Evolutionary conservation across 305 asterid genomes (phyloP).

Genomic region (Fraxinus xanthoxyloides): DNA sequence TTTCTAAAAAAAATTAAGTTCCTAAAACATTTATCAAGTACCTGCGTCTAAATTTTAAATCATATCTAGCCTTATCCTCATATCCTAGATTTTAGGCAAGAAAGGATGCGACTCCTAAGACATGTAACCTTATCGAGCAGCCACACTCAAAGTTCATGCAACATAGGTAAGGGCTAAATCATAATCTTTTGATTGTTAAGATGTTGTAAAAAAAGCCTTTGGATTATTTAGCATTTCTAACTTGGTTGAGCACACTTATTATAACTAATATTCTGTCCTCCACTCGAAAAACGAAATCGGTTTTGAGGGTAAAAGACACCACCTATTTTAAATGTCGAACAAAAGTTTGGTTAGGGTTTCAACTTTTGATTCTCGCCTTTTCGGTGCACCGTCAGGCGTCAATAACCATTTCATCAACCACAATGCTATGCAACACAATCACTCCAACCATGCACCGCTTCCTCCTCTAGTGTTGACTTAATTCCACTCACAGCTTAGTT

Average conservation of each 20-base stretch:
- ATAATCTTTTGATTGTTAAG: background rate
- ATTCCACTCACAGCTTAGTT: background rate
- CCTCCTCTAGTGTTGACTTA: background rate
- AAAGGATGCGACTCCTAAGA: background rate
- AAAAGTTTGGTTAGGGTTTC: background rate
- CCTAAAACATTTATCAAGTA: background rate
- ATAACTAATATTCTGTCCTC: background rate
- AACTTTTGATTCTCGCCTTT: background rate
- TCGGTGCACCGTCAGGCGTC: background rate
- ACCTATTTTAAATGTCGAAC: background rate
- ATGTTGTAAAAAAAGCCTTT: background rate
- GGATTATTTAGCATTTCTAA: background rate
- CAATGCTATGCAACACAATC: background rate
- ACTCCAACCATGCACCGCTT: background rate
- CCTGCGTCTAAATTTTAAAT: background rate
- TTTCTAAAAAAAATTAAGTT: no score
- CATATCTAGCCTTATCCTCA: background rate
- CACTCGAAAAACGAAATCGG: background rate
- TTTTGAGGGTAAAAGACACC: background rate
- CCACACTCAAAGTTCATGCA: background rate
- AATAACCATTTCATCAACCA: background rate
- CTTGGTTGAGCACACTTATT: background rate
- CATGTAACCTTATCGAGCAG: background rate
- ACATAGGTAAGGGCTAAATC: background rate
- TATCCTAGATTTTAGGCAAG: background rate